Percentiles rank a stretch among this genome's conserved stretches.
Evolutionary conservation across 2,329 filamentous ascomycete genomes (phyloP).

Genomic region (Akanthomyces muscarius): DNA sequence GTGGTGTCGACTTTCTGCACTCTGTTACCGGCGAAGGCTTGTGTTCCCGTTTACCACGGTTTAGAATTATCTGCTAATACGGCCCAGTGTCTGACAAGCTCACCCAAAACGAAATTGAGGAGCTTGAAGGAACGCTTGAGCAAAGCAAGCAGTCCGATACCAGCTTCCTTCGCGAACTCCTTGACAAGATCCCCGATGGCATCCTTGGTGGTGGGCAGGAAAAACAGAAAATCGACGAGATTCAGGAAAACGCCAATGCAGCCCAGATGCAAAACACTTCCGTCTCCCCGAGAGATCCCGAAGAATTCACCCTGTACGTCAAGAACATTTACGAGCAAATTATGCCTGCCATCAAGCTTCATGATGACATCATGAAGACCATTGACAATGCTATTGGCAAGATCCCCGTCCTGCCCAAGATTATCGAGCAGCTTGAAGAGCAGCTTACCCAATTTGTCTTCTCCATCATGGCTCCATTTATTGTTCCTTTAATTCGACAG

Average conservation of each 20-base stretch:
- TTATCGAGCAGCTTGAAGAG: constrained; percentile 82
- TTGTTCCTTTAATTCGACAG: constrained; percentile 80
- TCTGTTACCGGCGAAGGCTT: constrained; percentile 70
- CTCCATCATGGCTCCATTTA: constrained; percentile 81
- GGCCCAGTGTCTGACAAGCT: constrained; percentile 75
- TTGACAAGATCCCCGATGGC: constrained; percentile 77
- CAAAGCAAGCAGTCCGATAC: constrained; percentile 61
- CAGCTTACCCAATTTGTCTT: constrained; percentile 88
- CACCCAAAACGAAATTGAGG: constrained; percentile 84
- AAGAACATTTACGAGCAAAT: constrained; percentile 71
- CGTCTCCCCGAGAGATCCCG: constrained; percentile 74
- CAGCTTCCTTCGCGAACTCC: constrained; percentile 71
- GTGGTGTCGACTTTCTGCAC: constrained; percentile 90
- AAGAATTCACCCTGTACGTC: constrained; percentile 78
- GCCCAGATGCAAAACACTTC: constrained; percentile 71
- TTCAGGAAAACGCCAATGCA: constrained; percentile 70
- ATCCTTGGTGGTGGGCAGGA: constrained; percentile 74
- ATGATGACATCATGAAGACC: constrained; percentile 78
- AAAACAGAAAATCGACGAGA: constrained; percentile 70
- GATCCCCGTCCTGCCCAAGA: constrained; percentile 78
- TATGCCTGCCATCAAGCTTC: constrained; percentile 86
- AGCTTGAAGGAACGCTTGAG: constrained; percentile 78
- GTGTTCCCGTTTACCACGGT: constrained; percentile 17
- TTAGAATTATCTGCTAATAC: constrained; percentile 20
- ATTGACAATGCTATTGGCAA: constrained; percentile 77